Evolutionary conservation across 371 early-diverging fungal species (phyloP).

Genomic region (Mucor ambiguus): DNA sequence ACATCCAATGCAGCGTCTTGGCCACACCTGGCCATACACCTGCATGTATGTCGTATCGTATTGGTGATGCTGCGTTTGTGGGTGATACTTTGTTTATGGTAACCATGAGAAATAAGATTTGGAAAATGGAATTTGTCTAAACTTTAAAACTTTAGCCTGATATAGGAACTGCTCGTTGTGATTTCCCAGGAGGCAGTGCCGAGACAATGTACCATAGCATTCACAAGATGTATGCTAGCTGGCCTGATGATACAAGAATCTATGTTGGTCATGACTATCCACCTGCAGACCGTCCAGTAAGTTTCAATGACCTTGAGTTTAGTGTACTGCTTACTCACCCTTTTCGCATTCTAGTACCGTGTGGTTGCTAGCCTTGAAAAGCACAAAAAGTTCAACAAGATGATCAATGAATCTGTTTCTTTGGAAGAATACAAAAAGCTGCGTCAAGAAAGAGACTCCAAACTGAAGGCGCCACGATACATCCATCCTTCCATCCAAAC

Average conservation of each 20-base stretch:
- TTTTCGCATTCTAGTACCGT: slow-evolving; percentile 25
- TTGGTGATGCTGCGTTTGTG: slow-evolving; percentile 53
- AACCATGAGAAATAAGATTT: neutral
- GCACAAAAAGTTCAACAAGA: slow-evolving; percentile 44
- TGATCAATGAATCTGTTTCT: slow-evolving; percentile 32
- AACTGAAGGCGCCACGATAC: slow-evolving; percentile 41
- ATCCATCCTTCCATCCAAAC: slow-evolving; percentile 53
- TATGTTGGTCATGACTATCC: slow-evolving; percentile 55
- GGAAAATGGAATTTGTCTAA: neutral
- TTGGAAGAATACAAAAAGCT: slow-evolving; percentile 33
- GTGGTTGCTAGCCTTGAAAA: slow-evolving; percentile 31
- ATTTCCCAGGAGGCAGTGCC: slow-evolving; percentile 55
- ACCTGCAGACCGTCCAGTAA: slow-evolving; percentile 35
- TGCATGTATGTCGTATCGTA: slow-evolving; percentile 47
- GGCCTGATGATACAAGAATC: slow-evolving; percentile 50
- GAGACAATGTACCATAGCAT: slow-evolving; percentile 43
- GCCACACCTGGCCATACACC: slow-evolving; percentile 53
- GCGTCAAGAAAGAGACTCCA: slow-evolving; percentile 36
- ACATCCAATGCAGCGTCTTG: slow-evolving; percentile 41
- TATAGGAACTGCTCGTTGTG: slow-evolving; percentile 53
- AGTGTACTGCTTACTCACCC: neutral
- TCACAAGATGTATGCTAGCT: slow-evolving; percentile 42
- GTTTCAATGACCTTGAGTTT: neutral
- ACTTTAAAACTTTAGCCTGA: slow-evolving; percentile 38
- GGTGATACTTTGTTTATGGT: slow-evolving; percentile 57